Evolutionary conservation across 225 moss, liverwort and hornwort species (phyloP).

Genomic region (Takakia lepidozioides): DNA sequence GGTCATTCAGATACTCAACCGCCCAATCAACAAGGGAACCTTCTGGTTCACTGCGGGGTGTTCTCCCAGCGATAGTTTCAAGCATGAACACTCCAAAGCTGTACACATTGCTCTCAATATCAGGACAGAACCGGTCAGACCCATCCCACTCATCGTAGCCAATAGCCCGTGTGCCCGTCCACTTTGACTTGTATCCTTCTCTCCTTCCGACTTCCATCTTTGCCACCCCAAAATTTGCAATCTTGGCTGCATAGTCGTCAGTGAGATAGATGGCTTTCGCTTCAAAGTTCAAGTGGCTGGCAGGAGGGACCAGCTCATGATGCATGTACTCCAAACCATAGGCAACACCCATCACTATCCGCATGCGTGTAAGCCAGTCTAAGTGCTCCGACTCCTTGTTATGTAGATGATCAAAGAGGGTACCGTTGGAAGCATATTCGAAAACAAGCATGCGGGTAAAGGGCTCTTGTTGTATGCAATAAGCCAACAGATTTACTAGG

Average conservation of each 20-base stretch:
- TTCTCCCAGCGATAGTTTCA: conserved; percentile 57
- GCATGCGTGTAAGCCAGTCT: conserved; percentile 82
- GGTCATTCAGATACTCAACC: conserved; percentile 24
- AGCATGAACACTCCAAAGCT: conserved; percentile 76
- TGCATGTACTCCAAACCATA: conserved; percentile 89
- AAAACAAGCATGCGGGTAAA: conserved; percentile 85
- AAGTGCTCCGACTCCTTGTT: conserved; percentile 79
- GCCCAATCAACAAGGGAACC: conserved; percentile 61
- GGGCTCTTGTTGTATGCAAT: conserved; percentile 49
- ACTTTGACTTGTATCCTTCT: no score
- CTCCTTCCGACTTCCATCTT: conserved; percentile 21
- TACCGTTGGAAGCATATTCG: conserved; percentile 86
- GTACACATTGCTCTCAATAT: conserved; percentile 70
- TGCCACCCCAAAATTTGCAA: conserved; percentile 76
- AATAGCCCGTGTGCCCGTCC: no score
- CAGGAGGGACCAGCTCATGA: conserved; percentile 76
- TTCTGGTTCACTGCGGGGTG: conserved; percentile 32
- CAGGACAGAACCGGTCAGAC: conserved; percentile 15
- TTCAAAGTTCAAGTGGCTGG: conserved; percentile 76
- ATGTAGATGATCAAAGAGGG: conserved; percentile 73
- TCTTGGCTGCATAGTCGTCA: conserved; percentile 78
- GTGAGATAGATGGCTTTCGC: conserved; percentile 69
- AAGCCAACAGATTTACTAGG: conserved; percentile 68
- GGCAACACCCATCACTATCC: conserved; percentile 74
- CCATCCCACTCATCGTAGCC: no score